Evolutionary conservation across 2,329 filamentous ascomycete species (phyloP), one percentile per base, ranked within the genome.

Genomic region (Pyricularia grisea): DNA sequence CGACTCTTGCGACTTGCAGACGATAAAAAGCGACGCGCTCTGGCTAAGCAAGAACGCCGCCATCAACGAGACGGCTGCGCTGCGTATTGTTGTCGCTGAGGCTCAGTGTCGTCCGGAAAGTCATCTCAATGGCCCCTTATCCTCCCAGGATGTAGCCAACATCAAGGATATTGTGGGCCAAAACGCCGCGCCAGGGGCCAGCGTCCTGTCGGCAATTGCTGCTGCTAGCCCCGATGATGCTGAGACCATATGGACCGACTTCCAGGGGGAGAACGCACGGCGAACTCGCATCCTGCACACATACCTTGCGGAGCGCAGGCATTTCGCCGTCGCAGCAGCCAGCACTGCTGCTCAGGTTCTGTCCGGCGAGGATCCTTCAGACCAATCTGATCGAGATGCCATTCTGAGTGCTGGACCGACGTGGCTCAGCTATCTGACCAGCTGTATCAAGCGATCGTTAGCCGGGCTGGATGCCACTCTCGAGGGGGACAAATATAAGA

Each of bases 1-100:
- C 74, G 85, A 87, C 60, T 86, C 87, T 69, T 92, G 90, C 76
- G 88, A 94, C 75, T 83, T 97, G 73, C 88, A 91, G 58, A 82
- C 90, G 75, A 88, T 98, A 77, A 97, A 97, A 80, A 87, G 88
- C 65, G 94, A 98, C 81, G 87, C 93, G 42, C 77, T 91, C 73
- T 98, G 94, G 93, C 82, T 99, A 71, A 94, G 92, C 78, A 88
- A 90, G 74, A 88, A 90, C 75, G 88, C 89, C 67, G 84, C 87
- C 64, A 88, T 97, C 72, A 93, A 95, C 77, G 89, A 97, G 77
- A 82, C 95, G 63, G 87, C 90, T 14, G 93, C 94, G 30, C 82
- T 99, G 74, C 88, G 95, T 70, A 84, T 97, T 63, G 90, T 90
- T 2, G 82, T 96, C 7, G 80, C 95, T 65, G 95, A 98, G 83